Conservation (phyloP, 139 green algal species). For the Deuterostichococcus epilithicus region DNA sequence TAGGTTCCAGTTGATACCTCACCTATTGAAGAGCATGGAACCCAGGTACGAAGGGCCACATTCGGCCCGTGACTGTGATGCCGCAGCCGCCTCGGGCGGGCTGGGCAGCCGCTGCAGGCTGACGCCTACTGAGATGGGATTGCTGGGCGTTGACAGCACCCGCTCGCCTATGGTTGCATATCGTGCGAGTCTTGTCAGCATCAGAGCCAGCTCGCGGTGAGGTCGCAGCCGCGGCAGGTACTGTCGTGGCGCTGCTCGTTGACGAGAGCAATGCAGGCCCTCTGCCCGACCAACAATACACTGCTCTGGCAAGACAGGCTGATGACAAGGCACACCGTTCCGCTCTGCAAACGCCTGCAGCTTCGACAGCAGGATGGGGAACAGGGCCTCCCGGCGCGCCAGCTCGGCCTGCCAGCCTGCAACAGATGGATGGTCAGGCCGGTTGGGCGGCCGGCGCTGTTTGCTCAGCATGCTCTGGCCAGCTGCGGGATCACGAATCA, state of each 20-base stretch:
- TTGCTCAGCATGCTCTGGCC: too few species aligned
- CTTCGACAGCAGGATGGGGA: background rate
- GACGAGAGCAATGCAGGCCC: too few species aligned
- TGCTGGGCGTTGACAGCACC: constrained; percentile 76
- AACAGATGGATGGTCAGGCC: background rate
- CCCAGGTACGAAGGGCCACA: constrained; percentile 55
- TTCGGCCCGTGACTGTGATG: background rate
- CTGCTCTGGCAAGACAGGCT: too few species aligned
- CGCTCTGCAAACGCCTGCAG: background rate
- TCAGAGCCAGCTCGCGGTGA: too few species aligned
- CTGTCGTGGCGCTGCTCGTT: too few species aligned
- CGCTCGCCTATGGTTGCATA: constrained; percentile 37
- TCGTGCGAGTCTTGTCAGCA: too few species aligned
- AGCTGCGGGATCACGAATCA: background rate
- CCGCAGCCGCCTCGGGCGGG: background rate
- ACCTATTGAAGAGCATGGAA: constrained; percentile 76
- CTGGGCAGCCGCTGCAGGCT: constrained; percentile 41
- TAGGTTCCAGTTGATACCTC: too few species aligned
- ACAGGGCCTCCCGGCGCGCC: background rate
- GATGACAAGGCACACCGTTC: too few species aligned
- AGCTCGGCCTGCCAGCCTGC: background rate
- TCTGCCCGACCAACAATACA: background rate
- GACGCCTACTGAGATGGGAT: constrained; percentile 88
- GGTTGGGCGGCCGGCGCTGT: too few species aligned
- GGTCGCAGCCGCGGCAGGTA: too few species aligned